Base-by-base conservation (phyloP, 2,329 filamentous ascomycete genomes). In the Fusarium haematococcum region DNA sequence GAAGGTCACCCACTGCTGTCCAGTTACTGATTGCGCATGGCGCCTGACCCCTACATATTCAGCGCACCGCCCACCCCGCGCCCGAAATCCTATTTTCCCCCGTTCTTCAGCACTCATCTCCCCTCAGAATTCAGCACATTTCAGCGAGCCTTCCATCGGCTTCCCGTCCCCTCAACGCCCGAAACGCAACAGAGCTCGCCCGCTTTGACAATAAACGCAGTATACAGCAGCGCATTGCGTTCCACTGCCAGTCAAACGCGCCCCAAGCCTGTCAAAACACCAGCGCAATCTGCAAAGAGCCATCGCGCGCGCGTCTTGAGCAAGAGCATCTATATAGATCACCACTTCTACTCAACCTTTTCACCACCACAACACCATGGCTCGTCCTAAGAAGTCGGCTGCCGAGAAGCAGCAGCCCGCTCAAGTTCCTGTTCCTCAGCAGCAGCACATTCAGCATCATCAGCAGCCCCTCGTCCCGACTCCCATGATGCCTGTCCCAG, bases 331-430 rank as follows among this genome's bases (percentile, higher is more conserved):
- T 33, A 50, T 33, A 35, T n/a, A 48, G 20, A 27, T 32, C 16
- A n/a, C 33, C 66, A 35, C 45, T 32, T 37, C 54, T 54, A 14
- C 54, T 18, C 35, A 52, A 63, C 14, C 43, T 23, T 35, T 56
- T 35, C 52, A 56, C 63, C 33, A 48, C 39, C 54, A 60, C 67
- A 60, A 59, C 65, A 69, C 32, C 75, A 87, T 87, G 85, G 83
- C 86, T 80, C 85, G 86, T 75, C 84, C 84, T 39, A 80, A 84
- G 68, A 87, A 87, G 84, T 83, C 84, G 79, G 81, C 81, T 63
- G 81, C 57, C 30, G 71, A 74, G 71, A 74, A 74, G 71, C 71
- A 77, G 71, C 81, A 83, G 70, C 77, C 82, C 63, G 83, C 82
- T 78, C 75, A 80, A 67, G 79, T 82, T 50, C 80, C 82, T 6